A percentile compares a stretch with the other conserved stretches of the same genome.
phyloP scores from a whole-genome alignment of 1,284 basidiomycete species.

The Taiwanofungus camphoratus region DNA sequence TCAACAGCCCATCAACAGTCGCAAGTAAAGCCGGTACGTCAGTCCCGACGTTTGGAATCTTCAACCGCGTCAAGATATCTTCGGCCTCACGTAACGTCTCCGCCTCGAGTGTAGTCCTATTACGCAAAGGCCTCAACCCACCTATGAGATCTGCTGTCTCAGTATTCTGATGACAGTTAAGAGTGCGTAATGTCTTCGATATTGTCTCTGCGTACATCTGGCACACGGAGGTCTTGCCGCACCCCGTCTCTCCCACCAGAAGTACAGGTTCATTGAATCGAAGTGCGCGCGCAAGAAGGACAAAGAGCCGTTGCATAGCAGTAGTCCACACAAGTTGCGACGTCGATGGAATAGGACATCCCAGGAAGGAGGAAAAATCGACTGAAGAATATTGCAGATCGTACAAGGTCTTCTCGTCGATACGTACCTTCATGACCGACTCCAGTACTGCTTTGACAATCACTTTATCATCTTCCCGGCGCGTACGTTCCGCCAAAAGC shows the following conservation, averaged over 20 bases:
- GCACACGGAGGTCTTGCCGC: slow-evolving; percentile 97
- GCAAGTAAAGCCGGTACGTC: slow-evolving; percentile 33
- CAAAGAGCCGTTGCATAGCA: slow-evolving; percentile 89
- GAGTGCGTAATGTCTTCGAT: slow-evolving; percentile 59
- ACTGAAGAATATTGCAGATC: slow-evolving; percentile 43
- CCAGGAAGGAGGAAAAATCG: slow-evolving; percentile 46
- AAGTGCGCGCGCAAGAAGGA: slow-evolving; percentile 79
- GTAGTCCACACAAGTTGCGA: slow-evolving; percentile 81
- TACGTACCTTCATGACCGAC: slow-evolving; percentile 81
- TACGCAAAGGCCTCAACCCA: slow-evolving; percentile 89
- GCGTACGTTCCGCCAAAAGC: slow-evolving; percentile 90
- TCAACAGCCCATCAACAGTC: slow-evolving; percentile 33
- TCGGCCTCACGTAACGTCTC: slow-evolving; percentile 40
- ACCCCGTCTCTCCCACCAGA: slow-evolving; percentile 97
- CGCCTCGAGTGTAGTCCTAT: slow-evolving; percentile 50
- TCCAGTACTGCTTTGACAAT: slow-evolving; percentile 94
- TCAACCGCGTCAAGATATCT: slow-evolving; percentile 36
- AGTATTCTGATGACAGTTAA: slow-evolving; percentile 99
- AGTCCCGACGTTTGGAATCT: slow-evolving; percentile 27
- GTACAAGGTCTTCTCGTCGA: slow-evolving; percentile 74
- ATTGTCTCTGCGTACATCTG: slow-evolving; percentile 79
- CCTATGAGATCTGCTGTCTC: slow-evolving; percentile 98
- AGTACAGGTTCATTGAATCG: slow-evolving; percentile 93
- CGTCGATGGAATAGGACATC: slow-evolving; percentile 46
- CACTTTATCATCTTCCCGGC: slow-evolving; percentile 79